These are phyloP conservation scores for Atkinsonella hypoxylon DNA, from an alignment of 2,329 filamentous ascomycete species.

Conservation along the genomic window DNA sequence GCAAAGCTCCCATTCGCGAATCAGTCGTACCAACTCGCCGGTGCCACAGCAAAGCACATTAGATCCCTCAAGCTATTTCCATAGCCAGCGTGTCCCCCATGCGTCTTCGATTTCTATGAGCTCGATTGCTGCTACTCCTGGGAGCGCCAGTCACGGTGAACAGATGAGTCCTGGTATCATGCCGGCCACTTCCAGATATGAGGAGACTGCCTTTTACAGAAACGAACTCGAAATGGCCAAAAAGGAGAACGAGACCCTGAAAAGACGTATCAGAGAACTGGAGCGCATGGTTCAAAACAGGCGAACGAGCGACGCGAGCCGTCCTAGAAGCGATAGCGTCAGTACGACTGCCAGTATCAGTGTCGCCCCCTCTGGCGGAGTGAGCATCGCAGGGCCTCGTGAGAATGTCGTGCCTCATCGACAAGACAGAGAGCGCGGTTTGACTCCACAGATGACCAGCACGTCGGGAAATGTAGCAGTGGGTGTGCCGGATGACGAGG, in stretches of 20 bases:
- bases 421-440: conserved; percentile 31
- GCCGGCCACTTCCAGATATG: conserved; percentile 46
- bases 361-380: conserved; percentile 23
- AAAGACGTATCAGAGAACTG: conserved; percentile 48
- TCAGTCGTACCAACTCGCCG: conserved; percentile 39
- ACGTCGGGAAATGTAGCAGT: conserved; percentile 33
- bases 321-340: conserved; percentile 37
- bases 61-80: conserved; percentile 33
- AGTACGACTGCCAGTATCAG: conserved; percentile 40
- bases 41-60: conserved; percentile 32
- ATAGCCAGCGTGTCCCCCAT: conserved; percentile 31
- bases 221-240: conserved; percentile 50
- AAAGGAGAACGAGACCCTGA: conserved; percentile 51
- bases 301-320: conserved; percentile 33
- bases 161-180: conserved; percentile 42
- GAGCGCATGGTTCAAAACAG: conserved; percentile 42
- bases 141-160: conserved; percentile 21
- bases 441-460: conserved; percentile 29
- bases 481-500: conserved; percentile 47
- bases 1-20: conserved; percentile 43
- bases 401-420: conserved; percentile 19
- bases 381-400: conserved; percentile 34
- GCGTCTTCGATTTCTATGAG: conserved; percentile 22
- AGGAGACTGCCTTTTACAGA: conserved; percentile 48
- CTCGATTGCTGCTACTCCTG: conserved; percentile 29